Conservation (phyloP, 2,329 filamentous ascomycete genomes). For the Seiridium unicorne region DNA sequence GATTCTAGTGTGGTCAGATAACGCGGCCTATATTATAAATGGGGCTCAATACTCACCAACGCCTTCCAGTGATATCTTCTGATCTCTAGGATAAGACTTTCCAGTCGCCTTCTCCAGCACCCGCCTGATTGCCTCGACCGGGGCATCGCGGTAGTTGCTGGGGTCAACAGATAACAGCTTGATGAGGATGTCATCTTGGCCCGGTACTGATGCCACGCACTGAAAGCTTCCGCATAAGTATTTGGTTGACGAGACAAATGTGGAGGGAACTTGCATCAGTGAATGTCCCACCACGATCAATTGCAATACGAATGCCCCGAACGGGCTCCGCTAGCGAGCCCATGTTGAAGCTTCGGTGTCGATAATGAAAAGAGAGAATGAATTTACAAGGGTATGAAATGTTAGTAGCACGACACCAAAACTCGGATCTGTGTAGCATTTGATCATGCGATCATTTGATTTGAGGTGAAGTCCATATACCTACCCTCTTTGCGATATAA, state of each 20-base stretch:
- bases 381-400: background rate
- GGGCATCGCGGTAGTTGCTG: conserved; percentile 68
- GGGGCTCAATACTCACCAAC: conserved; percentile 21
- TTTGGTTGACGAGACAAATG: background rate
- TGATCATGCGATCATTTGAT: too few species aligned
- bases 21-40: conserved; percentile 13
- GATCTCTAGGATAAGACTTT: conserved; percentile 46
- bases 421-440: too few species aligned
- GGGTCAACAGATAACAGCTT: conserved; percentile 76
- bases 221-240: conserved; percentile 1
- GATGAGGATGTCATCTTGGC: conserved; percentile 68
- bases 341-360: background rate
- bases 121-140: conserved; percentile 67
- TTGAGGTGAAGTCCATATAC: too few species aligned
- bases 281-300: conserved; percentile 18
- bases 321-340: background rate
- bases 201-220: conserved; percentile 57
- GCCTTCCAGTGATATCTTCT: conserved; percentile 30
- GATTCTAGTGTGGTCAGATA: background rate
- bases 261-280: conserved; percentile 11
- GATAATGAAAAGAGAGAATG: too few species aligned
- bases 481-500: too few species aligned
- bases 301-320: background rate
- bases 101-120: conserved; percentile 61
- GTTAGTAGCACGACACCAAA: background rate